Base-by-base conservation (phyloP, 139 green algal species). In the Dunaliella primolecta region DNA sequence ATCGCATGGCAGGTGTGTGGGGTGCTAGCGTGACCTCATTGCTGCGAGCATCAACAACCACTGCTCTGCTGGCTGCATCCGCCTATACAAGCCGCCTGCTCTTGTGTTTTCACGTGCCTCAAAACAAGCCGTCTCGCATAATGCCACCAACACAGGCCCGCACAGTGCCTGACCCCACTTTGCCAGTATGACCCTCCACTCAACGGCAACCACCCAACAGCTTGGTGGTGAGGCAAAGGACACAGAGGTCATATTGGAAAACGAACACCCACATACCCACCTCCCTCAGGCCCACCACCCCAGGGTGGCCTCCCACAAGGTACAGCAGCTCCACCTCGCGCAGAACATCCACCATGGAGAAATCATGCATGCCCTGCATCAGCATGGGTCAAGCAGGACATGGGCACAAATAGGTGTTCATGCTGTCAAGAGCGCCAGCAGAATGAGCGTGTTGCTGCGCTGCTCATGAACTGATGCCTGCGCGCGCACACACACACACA, bases 271-370 rank as follows among this genome's bases (percentile, higher is more conserved):
- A 72, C 56, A 21, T n/a, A n/a, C n/a, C n/a, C 71, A 77, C 83
- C 38, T 88, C 84, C 7, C 55, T 3, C 80, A 88, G 80, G 31
- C 83, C 56, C 33, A 88, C 71, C 38, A 88, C 77, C 35, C 46
- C 71, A 7, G 79, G 70, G 74, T 88, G 84, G 72, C 84, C 84
- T 2, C 80, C 80, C n/a, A 88, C 64, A n/a, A 76, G 78, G 84
- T 84, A 88, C 72, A 88, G 71, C 34, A 88, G 30, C 80, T 88
- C 84, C 32, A 88, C 84, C 76, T 86, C 71, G 1, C 80, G 55
- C 31, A 84, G 80, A n/a, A 84, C 80, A 32, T 84, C 80, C 55
- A 56, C 55, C 80, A 84, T 84, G 55, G 34, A 74, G 56, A 84
- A 84, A 46, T 84, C 80, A 31, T 84, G 80, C 80, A 84, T 84